Conservation (phyloP, 805 yeast genomes). For the Scheffersomyces stipitis region DNA sequence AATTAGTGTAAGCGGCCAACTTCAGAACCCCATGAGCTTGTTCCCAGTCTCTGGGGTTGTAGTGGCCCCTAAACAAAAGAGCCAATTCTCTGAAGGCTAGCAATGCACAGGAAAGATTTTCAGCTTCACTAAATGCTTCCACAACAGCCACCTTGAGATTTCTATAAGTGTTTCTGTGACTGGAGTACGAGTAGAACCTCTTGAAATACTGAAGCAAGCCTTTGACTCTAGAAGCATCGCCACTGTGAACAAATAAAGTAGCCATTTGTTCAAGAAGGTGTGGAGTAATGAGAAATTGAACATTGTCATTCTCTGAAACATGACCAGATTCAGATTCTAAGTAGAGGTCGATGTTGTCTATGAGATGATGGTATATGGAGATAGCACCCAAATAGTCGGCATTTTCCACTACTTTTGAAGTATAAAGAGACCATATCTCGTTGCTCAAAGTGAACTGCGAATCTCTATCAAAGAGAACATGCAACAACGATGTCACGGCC, state of each 20-base stretch:
- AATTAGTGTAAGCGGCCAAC: constrained; percentile 14
- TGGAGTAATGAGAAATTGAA: constrained; percentile 36
- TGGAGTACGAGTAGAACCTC: constrained; percentile 35
- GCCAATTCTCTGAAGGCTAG: constrained; percentile 21
- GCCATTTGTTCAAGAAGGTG: constrained; percentile 24
- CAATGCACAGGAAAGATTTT: constrained; percentile 22
- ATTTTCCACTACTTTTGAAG: constrained; percentile 21
- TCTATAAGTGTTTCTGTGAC: constrained; percentile 29
- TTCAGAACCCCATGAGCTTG: constrained; percentile 8
- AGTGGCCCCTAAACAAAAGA: constrained; percentile 18
- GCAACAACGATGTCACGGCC: constrained; percentile 27
- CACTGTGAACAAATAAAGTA: constrained; percentile 25
- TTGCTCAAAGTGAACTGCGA: constrained; percentile 21
- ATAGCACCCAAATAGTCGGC: constrained; percentile 31
- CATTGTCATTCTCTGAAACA: constrained; percentile 14
- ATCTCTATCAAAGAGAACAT: constrained; percentile 17
- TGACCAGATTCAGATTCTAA: constrained; percentile 7
- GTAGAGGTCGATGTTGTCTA: constrained; percentile 25
- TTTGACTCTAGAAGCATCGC: constrained; percentile 23
- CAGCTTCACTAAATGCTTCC: constrained; percentile 28
- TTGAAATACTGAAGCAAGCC: constrained; percentile 36
- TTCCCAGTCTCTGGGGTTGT: constrained; percentile 10
- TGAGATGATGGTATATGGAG: constrained; percentile 35
- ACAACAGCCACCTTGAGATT: constrained; percentile 25
- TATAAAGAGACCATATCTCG: constrained; percentile 34